Conservation (phyloP, 225 moss, liverwort and hornwort genomes). For the Pseudoscleropodium purum region DNA sequence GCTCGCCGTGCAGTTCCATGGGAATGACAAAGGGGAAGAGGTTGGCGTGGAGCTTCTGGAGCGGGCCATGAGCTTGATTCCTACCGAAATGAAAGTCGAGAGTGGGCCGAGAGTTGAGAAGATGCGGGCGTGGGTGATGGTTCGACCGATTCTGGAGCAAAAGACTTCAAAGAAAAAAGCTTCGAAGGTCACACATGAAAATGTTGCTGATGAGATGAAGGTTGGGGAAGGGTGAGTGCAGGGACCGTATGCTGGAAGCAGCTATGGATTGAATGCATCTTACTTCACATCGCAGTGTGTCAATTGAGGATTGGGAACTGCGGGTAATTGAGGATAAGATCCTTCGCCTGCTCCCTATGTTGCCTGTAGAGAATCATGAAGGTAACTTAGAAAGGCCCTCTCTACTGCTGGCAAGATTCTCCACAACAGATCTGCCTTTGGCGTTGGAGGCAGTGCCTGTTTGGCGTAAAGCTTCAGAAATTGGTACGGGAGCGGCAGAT, state of each 20-base stretch:
- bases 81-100: conserved; percentile 29
- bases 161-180: not conserved
- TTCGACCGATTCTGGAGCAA: not conserved
- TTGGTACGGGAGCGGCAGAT: not conserved
- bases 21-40: conserved; percentile 47
- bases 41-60: conserved; percentile 37
- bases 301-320: not conserved
- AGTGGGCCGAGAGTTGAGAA: conserved; percentile 50
- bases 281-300: not conserved
- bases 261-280: not conserved
- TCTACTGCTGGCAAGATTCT: not conserved
- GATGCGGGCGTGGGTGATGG: conserved; percentile 36
- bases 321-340: not conserved
- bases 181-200: not conserved
- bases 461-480: not conserved
- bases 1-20: conserved; percentile 44
- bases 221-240: not conserved
- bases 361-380: not conserved
- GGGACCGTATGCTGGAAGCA: not conserved
- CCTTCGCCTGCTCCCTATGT: not conserved
- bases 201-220: not conserved
- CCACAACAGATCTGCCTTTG: not conserved
- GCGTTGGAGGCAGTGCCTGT: not conserved
- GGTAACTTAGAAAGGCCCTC: not conserved
- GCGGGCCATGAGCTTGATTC: conserved; percentile 29